Base-by-base conservation (phyloP, 2,329 filamentous ascomycete genomes). In the Trichoderma polysporum region DNA sequence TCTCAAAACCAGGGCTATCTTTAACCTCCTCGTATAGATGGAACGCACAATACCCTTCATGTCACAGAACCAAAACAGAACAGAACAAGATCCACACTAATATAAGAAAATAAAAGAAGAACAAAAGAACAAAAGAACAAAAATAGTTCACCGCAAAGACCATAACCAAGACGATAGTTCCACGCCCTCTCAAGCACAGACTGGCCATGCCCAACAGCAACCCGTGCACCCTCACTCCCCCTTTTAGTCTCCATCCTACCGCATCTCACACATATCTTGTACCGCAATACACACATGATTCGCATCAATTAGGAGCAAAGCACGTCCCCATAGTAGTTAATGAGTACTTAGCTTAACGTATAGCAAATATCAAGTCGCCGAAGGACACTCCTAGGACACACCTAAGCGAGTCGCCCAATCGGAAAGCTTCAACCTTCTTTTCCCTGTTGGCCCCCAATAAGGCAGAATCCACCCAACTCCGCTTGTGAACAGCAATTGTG, bases 151-250 rank as follows among this genome's bases (percentile, higher is more conserved):
- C 25, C 25, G 22, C 56, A 59, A 59, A 17, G 37, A 17, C 37
- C 37, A 47, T 9, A 31, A n/a, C 25, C 25, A 37, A 17, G 15
- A 15, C 31, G 29, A 59, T 58, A 19, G 12, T 62, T 39, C 19
- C 33, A 52, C 59, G 29, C 47, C 59, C 59, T 53, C 22, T 7
- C n/a, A 10, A 52, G 59, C 59, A 52, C 59, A 52, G 59, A 52
- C 59, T n/a, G 19, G 12, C 49, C 49, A 22, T 52, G 15, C 13
- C 25, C 41, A 58, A 61, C 45, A 37, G 3, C 9, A 29, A 63
- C 41, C 59, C 49, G 59, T 63, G 59, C 58, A n/a, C 8, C 17
- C 15, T 0, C 25, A 17, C 57, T 10, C 56, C 27, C 35, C n/a
- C 57, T 45, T 22, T 2, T 12, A 37, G n/a, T 19, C 45, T 39